A percentile compares a stretch with the other conserved stretches of the same genome.
phyloP scores from a whole-genome alignment of 2,329 filamentous ascomycete genomes.

The Hirsutella minnesotensis region DNA sequence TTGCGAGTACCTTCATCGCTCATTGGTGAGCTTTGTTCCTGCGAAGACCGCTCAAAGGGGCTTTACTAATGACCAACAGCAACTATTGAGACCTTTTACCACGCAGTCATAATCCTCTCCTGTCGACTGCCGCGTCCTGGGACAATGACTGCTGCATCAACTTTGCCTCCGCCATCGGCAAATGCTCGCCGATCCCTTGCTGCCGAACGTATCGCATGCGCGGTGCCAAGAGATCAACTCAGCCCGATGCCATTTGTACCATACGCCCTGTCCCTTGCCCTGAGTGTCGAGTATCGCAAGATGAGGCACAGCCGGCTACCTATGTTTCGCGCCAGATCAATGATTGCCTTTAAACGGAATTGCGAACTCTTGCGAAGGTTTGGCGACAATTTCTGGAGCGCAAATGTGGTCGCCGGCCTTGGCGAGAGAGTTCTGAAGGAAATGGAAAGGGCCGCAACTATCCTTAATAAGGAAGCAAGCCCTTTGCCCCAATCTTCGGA shows the following conservation, averaged over 20 bases:
- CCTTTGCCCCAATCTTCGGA: constrained; percentile 11
- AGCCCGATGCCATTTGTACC: constrained; percentile 47
- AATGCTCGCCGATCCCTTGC: constrained; percentile 47
- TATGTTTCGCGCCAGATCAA: constrained; percentile 45
- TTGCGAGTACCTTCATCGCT: constrained; percentile 34
- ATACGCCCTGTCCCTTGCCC: constrained; percentile 47
- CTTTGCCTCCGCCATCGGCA: constrained; percentile 32
- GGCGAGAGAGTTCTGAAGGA: constrained; percentile 43
- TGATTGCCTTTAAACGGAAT: constrained; percentile 40
- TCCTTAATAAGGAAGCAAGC: constrained; percentile 24
- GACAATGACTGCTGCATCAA: constrained; percentile 25
- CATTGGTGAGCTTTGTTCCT: constrained; percentile 25
- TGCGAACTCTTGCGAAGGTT: constrained; percentile 40
- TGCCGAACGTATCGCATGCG: constrained; percentile 43
- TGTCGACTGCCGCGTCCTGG: constrained; percentile 38
- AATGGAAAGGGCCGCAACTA: constrained; percentile 41
- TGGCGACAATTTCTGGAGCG: constrained; percentile 46
- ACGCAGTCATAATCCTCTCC: constrained; percentile 51
- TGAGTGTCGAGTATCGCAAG: constrained; percentile 51
- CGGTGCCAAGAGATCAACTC: constrained; percentile 38
- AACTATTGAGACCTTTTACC: constrained; percentile 52
- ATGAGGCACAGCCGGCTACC: constrained; percentile 49
- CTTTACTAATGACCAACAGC: constrained; percentile 21
- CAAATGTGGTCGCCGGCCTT: constrained; percentile 40
- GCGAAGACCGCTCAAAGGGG: no score